phyloP scores from a whole-genome alignment of 1,284 basidiomycete genomes.

The Porodaedalea pini region DNA sequence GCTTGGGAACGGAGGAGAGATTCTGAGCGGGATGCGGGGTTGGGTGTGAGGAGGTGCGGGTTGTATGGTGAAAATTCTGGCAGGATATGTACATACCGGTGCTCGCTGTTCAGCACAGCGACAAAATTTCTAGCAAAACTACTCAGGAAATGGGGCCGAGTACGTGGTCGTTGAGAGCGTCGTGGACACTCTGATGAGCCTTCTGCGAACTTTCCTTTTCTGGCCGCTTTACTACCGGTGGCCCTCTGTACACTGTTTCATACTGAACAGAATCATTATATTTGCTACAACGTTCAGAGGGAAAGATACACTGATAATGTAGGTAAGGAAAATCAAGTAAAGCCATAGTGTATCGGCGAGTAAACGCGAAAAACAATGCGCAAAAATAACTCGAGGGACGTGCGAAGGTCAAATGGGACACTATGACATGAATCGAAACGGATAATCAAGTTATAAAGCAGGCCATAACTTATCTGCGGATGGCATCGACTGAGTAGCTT shows the following conservation, averaged over 20 bases:
- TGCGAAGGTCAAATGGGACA: background rate
- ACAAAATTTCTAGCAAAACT: background rate
- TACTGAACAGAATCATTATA: background rate
- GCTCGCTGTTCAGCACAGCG: constrained; percentile 6
- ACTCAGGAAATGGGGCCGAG: background rate
- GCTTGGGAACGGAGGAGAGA: constrained; percentile 19
- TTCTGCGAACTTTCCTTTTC: background rate
- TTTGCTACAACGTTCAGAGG: background rate
- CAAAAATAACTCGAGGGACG: background rate
- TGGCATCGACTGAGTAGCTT: background rate
- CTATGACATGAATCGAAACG: background rate
- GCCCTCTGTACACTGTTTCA: background rate
- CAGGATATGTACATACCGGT: constrained; percentile 17
- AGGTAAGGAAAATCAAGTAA: background rate
- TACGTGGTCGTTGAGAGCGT: too few species aligned
- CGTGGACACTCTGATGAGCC: too few species aligned
- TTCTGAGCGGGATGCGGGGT: constrained; percentile 19
- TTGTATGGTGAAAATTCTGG: constrained; percentile 14
- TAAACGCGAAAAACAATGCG: too few species aligned
- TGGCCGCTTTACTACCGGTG: background rate
- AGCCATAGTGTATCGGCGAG: background rate
- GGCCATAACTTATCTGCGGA: background rate
- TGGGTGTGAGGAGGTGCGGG: constrained; percentile 20
- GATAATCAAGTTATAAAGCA: background rate
- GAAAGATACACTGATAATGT: background rate